Conservation (phyloP, 2,329 filamentous ascomycete species). For the Alternaria triticina region DNA sequence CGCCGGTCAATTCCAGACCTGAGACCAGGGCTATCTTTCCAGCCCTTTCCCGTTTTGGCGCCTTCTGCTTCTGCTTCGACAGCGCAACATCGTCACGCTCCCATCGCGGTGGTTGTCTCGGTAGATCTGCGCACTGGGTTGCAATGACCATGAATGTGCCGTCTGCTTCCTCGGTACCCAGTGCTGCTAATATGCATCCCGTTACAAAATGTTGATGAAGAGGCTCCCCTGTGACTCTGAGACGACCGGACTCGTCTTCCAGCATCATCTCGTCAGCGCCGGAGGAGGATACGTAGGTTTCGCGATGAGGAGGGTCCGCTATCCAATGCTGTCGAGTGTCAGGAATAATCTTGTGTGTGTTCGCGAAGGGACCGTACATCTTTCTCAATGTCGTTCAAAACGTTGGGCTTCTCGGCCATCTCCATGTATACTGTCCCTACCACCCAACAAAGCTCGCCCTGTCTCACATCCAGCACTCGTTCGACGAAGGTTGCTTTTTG, state of each 20-base stretch:
- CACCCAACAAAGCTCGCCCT: conserved; percentile 96
- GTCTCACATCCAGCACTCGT: conserved; percentile 90
- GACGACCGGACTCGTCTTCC: conserved; percentile 92
- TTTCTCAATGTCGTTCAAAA: conserved; percentile 92
- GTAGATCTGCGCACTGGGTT: conserved; percentile 84
- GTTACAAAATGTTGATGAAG: conserved; percentile 80
- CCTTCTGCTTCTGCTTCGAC: conserved; percentile 44
- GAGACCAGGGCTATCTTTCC: conserved; percentile 88
- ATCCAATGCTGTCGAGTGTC: conserved; percentile 75
- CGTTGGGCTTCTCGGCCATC: conserved; percentile 93
- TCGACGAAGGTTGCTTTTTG: conserved; percentile 80
- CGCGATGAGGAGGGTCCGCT: conserved; percentile 75
- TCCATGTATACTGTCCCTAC: conserved; percentile 96
- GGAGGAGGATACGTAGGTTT: conserved; percentile 75
- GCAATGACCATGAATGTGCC: conserved; percentile 94
- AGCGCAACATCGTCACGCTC: conserved; percentile 63
- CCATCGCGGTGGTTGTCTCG: conserved; percentile 83
- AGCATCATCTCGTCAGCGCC: conserved; percentile 77
- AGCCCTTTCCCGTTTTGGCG: conserved; percentile 52
- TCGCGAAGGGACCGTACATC: conserved; percentile 63
- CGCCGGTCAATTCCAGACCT: conserved; percentile 81
- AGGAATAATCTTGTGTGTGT: neutral
- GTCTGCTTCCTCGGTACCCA: conserved; percentile 91
- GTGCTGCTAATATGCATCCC: conserved; percentile 89
- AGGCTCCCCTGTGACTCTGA: conserved; percentile 75